These are phyloP conservation scores for Penicillium mononematosum DNA, from an alignment of 495 filamentous ascomycete species.

Conservation along the genomic window DNA sequence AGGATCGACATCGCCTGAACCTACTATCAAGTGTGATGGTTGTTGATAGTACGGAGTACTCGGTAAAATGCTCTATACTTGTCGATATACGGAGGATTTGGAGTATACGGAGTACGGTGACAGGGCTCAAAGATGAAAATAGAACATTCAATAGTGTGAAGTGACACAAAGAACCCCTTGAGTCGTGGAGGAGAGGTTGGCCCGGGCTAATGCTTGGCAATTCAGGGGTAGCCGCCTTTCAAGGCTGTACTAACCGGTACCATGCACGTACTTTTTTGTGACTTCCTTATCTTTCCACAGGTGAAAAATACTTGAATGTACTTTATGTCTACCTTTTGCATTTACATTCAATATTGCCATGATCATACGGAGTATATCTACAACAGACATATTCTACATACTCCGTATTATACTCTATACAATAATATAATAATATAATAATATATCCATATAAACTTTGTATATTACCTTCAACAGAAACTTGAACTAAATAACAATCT, in stretches of 20 bases:
- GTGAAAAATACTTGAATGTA: neutral
- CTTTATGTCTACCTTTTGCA: neutral
- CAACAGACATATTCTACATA: no score
- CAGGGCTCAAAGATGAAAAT: conserved; percentile 11
- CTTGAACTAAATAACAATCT: neutral
- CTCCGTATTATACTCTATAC: no score
- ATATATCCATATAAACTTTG: neutral
- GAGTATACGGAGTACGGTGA: neutral
- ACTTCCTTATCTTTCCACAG: neutral
- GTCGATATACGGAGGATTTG: neutral
- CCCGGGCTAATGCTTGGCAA: conserved; percentile 10
- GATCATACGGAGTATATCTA: neutral
- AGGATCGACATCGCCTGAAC: conserved; percentile 23
- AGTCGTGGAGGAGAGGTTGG: conserved; percentile 24
- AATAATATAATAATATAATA: no score
- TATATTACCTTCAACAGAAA: neutral
- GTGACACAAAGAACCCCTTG: conserved; percentile 22
- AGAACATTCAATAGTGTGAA: conserved; percentile 28
- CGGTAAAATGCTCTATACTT: neutral
- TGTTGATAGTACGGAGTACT: neutral
- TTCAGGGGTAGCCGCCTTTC: conserved; percentile 21
- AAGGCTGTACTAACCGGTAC: neutral
- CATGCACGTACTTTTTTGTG: neutral
- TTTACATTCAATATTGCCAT: neutral
- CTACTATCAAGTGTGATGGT: neutral